Conservation (phyloP, 148 eudicot genomes). For the Talinum fruticosum region DNA sequence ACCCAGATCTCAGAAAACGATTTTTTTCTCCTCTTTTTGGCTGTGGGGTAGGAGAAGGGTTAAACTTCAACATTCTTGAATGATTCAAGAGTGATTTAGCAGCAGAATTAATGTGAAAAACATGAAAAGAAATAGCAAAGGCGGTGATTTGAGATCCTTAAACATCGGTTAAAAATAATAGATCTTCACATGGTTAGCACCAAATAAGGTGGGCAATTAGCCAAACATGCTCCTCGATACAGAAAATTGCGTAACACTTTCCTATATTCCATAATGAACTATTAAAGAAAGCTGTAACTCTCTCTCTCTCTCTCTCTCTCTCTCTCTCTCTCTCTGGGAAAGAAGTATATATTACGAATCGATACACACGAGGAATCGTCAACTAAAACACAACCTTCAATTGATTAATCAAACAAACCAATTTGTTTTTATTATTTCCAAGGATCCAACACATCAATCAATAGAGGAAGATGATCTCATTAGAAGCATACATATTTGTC, state of each 20-base stretch:
- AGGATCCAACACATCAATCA: background rate
- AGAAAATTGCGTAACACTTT: background rate
- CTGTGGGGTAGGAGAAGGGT: background rate
- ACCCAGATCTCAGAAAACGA: background rate
- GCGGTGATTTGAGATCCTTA: background rate
- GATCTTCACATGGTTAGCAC: conserved; percentile 15
- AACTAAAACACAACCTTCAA: no score
- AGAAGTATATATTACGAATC: background rate
- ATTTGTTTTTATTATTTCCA: background rate
- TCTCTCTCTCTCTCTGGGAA: background rate
- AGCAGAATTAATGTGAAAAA: background rate
- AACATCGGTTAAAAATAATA: conserved; percentile 4
- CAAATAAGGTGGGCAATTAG: background rate
- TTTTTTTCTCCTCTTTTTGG: background rate
- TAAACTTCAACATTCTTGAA: background rate
- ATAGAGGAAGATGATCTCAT: background rate
- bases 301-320: no score
- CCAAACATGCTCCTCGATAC: conserved; percentile 7
- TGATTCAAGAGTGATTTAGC: background rate
- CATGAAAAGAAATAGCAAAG: background rate
- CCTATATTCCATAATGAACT: background rate
- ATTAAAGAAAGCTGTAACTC: background rate
- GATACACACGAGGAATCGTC: background rate
- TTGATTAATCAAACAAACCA: background rate
- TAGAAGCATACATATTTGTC: background rate